These are phyloP conservation scores for Solanum rostratum DNA, from an alignment of 257 asterid species.

Conservation along the genomic window DNA sequence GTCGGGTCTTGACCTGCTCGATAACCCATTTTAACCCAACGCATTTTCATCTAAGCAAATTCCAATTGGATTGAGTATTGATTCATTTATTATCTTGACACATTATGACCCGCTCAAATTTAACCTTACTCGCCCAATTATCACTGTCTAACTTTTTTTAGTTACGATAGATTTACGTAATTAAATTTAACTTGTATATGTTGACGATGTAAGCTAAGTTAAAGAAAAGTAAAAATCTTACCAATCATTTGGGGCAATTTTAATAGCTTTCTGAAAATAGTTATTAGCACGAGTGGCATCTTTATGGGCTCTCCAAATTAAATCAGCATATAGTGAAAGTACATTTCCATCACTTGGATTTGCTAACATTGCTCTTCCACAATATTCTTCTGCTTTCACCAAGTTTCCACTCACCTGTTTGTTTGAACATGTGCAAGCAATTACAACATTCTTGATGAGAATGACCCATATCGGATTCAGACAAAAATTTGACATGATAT, in stretches of 20 bases:
- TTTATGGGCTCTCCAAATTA: slow-evolving; percentile 26
- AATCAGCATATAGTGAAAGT: slow-evolving; percentile 33
- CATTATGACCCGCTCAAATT: too few species aligned
- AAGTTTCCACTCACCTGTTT: slow-evolving; percentile 28
- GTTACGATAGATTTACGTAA: background rate
- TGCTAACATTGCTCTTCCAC: slow-evolving; percentile 42
- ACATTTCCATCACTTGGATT: slow-evolving; percentile 28
- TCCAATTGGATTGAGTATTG: too few species aligned
- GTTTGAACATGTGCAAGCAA: background rate
- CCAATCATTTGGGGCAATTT: slow-evolving; percentile 42
- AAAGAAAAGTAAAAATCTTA: too few species aligned
- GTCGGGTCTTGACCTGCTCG: too few species aligned
- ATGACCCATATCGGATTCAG: background rate
- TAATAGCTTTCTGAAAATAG: slow-evolving; percentile 30
- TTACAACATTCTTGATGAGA: too few species aligned
- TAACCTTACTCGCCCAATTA: too few species aligned
- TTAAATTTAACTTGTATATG: background rate
- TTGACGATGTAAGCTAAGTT: background rate
- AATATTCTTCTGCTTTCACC: slow-evolving; percentile 36
- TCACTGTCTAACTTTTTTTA: too few species aligned
- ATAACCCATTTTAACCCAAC: too few species aligned
- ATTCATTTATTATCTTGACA: too few species aligned
- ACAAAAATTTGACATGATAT: too few species aligned
- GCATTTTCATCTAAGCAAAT: too few species aligned
- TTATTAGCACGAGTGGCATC: slow-evolving; percentile 29